These are phyloP conservation scores for Alopecurus myosuroides DNA, from an alignment of 176 grass and related monocot species.

Conservation along the genomic window DNA sequence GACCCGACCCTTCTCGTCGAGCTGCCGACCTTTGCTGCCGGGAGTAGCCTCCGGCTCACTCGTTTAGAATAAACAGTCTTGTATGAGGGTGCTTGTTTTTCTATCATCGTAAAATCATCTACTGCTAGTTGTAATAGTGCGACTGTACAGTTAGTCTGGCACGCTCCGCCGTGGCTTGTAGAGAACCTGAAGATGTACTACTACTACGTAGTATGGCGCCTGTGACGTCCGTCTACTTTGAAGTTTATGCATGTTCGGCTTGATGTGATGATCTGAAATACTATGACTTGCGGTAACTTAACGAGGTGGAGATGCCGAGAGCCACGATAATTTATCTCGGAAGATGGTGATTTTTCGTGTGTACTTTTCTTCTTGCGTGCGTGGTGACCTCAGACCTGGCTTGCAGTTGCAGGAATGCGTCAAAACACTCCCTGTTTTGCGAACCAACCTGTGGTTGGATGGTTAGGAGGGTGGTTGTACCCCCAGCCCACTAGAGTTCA, in stretches of 20 bases:
- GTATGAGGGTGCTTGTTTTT: too few species aligned
- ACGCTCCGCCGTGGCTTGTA: constrained; percentile 9
- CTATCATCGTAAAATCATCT: too few species aligned
- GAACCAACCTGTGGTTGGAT: too few species aligned
- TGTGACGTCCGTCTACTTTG: constrained; percentile 7
- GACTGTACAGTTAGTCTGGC: not conserved
- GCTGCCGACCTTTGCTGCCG: not conserved
- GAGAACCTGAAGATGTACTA: not conserved
- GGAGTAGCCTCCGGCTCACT: not conserved
- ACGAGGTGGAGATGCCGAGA: not conserved
- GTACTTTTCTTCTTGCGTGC: constrained; percentile 10
- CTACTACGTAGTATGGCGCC: not conserved
- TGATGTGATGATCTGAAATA: not conserved
- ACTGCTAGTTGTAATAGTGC: too few species aligned
- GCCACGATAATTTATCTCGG: not conserved
- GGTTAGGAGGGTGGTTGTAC: too few species aligned
- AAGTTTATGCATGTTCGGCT: not conserved
- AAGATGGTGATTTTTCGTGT: not conserved
- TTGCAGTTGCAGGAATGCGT: not conserved
- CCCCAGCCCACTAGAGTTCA: too few species aligned
- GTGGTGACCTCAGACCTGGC: not conserved
- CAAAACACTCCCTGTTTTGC: not conserved
- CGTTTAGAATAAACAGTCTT: constrained; percentile 3
- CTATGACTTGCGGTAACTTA: constrained; percentile 4
- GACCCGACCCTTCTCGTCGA: not conserved